These are phyloP conservation scores for Phylloporus scabripes DNA, from an alignment of 768 basidiomycete species.

Conservation along the genomic window DNA sequence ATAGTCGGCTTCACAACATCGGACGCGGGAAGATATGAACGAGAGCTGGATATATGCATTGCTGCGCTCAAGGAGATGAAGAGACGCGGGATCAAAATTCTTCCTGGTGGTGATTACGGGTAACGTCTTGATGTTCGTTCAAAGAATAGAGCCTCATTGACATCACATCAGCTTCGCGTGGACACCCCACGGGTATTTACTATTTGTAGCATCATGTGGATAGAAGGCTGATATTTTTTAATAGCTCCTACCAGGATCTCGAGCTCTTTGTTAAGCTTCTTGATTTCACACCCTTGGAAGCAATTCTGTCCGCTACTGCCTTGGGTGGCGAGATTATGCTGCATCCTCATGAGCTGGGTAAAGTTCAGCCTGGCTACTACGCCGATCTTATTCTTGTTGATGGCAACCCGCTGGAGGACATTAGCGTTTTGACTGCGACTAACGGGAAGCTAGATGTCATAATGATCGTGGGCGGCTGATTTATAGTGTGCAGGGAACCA, in stretches of 20 bases:
- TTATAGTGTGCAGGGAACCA: background rate
- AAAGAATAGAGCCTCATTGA: background rate
- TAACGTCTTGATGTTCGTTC: conserved; percentile 4
- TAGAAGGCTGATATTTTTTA: conserved; percentile 7
- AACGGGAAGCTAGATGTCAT: conserved; percentile 31
- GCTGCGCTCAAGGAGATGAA: conserved; percentile 35
- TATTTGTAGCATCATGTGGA: background rate
- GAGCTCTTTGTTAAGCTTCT: conserved; percentile 35
- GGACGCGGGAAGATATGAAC: conserved; percentile 18
- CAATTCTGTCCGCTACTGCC: conserved; percentile 32
- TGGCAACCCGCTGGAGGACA: conserved; percentile 34
- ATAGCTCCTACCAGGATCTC: conserved; percentile 33
- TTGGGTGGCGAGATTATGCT: conserved; percentile 35
- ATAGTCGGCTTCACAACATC: conserved; percentile 20
- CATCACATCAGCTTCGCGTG: conserved; percentile 19
- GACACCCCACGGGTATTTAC: conserved; percentile 30
- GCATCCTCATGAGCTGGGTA: conserved; percentile 34
- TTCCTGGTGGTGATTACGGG: conserved; percentile 37
- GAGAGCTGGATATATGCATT: conserved; percentile 31
- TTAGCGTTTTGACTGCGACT: conserved; percentile 27
- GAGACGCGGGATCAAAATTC: conserved; percentile 31
- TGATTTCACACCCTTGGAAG: conserved; percentile 34
- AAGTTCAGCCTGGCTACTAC: conserved; percentile 34
- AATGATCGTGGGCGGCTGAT: conserved; percentile 26
- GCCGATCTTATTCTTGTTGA: conserved; percentile 34